Evolutionary conservation across 306 rosid genomes (phyloP).

Genomic region (Phaseolus lunatus): DNA sequence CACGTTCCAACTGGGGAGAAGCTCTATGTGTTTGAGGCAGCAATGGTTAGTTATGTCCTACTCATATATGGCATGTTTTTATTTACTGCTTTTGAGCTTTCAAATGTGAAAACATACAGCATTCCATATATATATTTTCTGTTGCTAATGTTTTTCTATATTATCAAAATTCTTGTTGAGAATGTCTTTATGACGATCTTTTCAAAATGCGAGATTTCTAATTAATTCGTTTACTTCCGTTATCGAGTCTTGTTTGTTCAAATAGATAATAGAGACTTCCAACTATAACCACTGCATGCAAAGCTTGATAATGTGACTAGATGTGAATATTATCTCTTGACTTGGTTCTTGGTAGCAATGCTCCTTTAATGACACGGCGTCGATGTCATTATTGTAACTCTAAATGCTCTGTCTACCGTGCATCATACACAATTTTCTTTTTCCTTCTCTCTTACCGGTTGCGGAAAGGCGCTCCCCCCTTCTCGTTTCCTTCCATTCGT

Average conservation of each 20-base stretch:
- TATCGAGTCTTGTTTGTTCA: constrained; percentile 10
- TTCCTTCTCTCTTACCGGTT: not conserved
- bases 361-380: not conserved
- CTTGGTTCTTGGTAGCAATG: not conserved
- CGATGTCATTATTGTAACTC: not conserved
- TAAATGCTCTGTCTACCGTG: not conserved
- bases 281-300: not conserved
- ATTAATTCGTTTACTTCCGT: not conserved
- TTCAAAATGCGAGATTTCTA: not conserved
- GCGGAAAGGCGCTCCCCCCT: too few relatives aligned
- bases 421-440: not conserved
- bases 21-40: constrained; percentile 81
- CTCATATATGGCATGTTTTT: constrained; percentile 9
- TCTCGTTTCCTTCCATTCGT: too few relatives aligned
- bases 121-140: constrained; percentile 9
- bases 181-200: not conserved
- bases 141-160: constrained; percentile 16
- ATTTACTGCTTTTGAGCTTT: not conserved
- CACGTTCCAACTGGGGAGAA: constrained; percentile 89
- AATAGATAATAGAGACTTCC: constrained; percentile 11
- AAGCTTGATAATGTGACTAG: constrained; percentile 6
- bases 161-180: constrained; percentile 9
- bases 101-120: not conserved
- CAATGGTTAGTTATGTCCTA: constrained; percentile 64
- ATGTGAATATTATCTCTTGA: not conserved